These are phyloP conservation scores for Raphanus hybrid DNA, from an alignment of 441 rosid genomes.

Conservation along the genomic window DNA sequence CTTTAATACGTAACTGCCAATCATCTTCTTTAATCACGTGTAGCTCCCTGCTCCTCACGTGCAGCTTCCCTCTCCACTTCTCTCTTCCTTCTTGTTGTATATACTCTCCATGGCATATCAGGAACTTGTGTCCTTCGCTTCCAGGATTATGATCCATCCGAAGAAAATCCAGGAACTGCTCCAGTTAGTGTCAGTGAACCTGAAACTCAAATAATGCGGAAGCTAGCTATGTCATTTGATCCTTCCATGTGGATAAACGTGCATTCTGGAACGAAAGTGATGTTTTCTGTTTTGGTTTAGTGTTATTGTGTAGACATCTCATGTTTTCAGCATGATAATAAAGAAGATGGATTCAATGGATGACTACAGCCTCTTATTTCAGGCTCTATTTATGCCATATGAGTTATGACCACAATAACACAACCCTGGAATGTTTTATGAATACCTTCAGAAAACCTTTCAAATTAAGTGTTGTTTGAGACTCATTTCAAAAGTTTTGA, in stretches of 20 bases:
- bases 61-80: too few species aligned
- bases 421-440: conserved; percentile 62
- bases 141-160: conserved; percentile 95
- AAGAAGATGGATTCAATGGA: too few species aligned
- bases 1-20: too few species aligned
- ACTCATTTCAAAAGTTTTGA: background rate
- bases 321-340: too few species aligned
- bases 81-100: too few species aligned
- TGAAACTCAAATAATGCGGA: conserved; percentile 91
- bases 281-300: conserved; percentile 20
- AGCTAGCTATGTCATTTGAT: conserved; percentile 87
- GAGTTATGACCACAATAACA: conserved; percentile 84
- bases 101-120: too few species aligned
- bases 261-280: conserved; percentile 98
- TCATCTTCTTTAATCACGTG: too few species aligned
- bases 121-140: conserved; percentile 32
- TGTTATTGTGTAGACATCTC: background rate
- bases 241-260: conserved; percentile 96
- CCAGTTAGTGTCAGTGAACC: conserved; percentile 82
- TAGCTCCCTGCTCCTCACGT: too few species aligned
- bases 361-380: conserved; percentile 12
- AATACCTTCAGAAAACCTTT: background rate
- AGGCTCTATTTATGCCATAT: conserved; percentile 94
- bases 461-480: too few species aligned
- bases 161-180: conserved; percentile 96